Base-by-base conservation (phyloP, 495 filamentous ascomycete genomes). In the Immersiella caudata region DNA sequence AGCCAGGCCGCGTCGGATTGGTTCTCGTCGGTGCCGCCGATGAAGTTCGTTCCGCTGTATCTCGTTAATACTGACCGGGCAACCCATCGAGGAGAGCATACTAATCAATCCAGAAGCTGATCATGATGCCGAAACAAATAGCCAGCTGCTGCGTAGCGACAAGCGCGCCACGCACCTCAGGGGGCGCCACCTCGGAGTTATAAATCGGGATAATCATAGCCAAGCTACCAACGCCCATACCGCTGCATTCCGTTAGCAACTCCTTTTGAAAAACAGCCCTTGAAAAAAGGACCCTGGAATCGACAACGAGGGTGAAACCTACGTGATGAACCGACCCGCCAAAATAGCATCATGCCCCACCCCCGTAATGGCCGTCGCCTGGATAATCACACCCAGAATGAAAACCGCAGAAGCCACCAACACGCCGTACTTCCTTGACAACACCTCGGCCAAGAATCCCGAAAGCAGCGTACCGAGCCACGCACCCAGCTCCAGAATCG, bases 101-200 rank as follows among this genome's bases (percentile, higher is more conserved):
- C 77, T 92, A 93, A 76, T 92, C 87, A 70, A 93, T 91, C 91
- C 92, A 96, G 80, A 93, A 95, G 68, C 85, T 87, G 68, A 93
- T 78, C 82, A 95, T 86, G 76, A 96, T 94, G 26, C 93, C 93
- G 60, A 93, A 87, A 35, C 88, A 91, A 69, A 94, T 91, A 21
- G 91, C 91, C 68, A 93, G 80, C 79, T 95, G 92, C 75, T 96
- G 90, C 0, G 91, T 79, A 7, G 89, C 90, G 8, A 93, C 90
- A 2, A 96, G 80, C 7, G 89, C 88, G 51, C 92, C 92, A 24
- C 83, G 81, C 22, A 87, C 83, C 66, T 86, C 84, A 4, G 83
- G 84, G 24, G 83, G 85, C 1, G 87, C 86, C 12, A 91, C 85
- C 70, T 92, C 85, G 70, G 85, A 84, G 74, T 93, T 91, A 78